Evolutionary conservation across 2,329 filamentous ascomycete species (phyloP).

Genomic region (Mycosphaerelloides madeirae): DNA sequence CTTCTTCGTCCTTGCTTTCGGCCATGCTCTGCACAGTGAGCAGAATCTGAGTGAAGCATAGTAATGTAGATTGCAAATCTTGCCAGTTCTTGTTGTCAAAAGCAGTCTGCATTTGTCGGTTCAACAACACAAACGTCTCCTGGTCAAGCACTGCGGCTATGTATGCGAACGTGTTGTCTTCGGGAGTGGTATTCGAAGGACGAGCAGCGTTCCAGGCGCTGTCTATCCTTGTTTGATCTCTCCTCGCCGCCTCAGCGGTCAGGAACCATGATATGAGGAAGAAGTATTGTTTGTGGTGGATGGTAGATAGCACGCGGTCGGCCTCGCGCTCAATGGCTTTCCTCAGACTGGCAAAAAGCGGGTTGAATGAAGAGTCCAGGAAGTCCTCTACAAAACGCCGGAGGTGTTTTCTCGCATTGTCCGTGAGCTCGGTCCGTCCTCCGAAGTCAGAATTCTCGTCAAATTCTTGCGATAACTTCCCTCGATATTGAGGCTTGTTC

Average conservation of each 20-base stretch:
- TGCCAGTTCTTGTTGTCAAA: constrained; percentile 82
- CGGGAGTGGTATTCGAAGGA: constrained; percentile 40
- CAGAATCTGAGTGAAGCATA: constrained; percentile 85
- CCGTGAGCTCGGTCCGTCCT: constrained; percentile 63
- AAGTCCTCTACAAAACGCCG: constrained; percentile 86
- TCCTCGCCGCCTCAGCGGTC: constrained; percentile 67
- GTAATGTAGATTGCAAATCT: constrained; percentile 81
- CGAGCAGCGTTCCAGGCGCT: constrained; percentile 35
- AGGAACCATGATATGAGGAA: constrained; percentile 92
- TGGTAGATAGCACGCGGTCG: constrained; percentile 66
- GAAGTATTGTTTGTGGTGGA: constrained; percentile 81
- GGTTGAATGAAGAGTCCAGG: constrained; percentile 91
- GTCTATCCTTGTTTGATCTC: constrained; percentile 44
- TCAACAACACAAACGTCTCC: constrained; percentile 87
- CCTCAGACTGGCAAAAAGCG: constrained; percentile 73
- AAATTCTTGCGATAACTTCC: constrained; percentile 38
- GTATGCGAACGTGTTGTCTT: constrained; percentile 73
- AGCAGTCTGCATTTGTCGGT: constrained; percentile 72
- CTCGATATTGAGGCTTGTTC: constrained; percentile 65
- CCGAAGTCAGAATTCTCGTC: constrained; percentile 70
- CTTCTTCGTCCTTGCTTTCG: constrained; percentile 77
- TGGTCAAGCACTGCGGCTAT: constrained; percentile 89
- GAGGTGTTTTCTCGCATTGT: constrained; percentile 69
- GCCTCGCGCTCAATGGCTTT: constrained; percentile 88
- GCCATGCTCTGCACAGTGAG: constrained; percentile 91